Evolutionary conservation across 75 land plant genomes (phyloP).

Genomic region (Picea sitchensis): DNA sequence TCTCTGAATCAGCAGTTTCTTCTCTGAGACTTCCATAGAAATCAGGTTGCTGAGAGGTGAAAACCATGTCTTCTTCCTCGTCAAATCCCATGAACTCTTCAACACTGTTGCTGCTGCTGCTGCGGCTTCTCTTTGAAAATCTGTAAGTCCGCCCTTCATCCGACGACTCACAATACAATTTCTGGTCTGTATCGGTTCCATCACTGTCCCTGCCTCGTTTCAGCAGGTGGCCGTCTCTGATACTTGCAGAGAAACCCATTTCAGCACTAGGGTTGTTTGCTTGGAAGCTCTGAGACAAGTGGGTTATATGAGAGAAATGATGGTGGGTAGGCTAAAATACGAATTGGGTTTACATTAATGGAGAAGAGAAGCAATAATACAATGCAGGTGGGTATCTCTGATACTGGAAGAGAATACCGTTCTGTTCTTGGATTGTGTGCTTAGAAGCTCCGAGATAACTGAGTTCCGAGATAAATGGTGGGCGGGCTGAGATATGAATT

Average conservation of each 20-base stretch:
- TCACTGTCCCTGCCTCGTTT: not conserved
- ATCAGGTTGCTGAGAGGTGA: not conserved
- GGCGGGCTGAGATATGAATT: no score
- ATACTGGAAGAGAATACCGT: not conserved
- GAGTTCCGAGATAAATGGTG: no score
- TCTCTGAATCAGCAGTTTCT: conserved; percentile 11
- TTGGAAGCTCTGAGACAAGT: not conserved
- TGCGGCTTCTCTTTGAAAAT: not conserved
- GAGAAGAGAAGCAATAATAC: no score
- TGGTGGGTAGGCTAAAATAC: no score
- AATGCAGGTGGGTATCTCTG: no score
- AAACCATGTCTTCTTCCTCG: not conserved
- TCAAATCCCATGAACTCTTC: not conserved
- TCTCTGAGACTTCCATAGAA: not conserved
- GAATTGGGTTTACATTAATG: no score
- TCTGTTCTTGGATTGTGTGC: not conserved
- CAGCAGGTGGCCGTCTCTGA: not conserved
- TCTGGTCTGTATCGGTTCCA: not conserved
- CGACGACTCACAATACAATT: not conserved
- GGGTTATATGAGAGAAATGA: no score
- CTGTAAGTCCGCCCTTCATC: not conserved
- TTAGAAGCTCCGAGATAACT: no score
- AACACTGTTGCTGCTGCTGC: not conserved
- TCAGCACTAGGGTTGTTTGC: not conserved
- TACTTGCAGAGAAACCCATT: not conserved